Base-by-base conservation (phyloP, 305 asterid species). In the Fraxinus angustifolia region DNA sequence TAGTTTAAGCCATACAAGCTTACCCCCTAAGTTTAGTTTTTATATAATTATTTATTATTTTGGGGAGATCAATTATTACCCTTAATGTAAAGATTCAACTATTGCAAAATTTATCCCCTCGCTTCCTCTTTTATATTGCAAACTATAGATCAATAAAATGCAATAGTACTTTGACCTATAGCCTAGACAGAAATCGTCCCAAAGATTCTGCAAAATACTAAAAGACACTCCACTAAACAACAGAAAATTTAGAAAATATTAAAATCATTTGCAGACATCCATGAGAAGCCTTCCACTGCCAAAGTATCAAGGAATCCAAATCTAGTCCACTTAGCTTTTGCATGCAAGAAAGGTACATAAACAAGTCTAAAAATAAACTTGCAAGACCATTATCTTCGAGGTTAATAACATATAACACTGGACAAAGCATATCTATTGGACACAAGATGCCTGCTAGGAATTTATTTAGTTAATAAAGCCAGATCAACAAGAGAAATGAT, bases 251-350 rank as follows among this genome's bases (percentile, higher is more conserved):
- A 16, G 11, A 12, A 58, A 58, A 70, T 70, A 11, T 70, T 16
- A 30, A 70, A 30, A 70, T 31, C 42, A 31, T 70, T 30, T 31
- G 38, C 12, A 31, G 23, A 35, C 75, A 70, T 70, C 75, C 23
- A 70, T 14, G 23, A 70, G 42, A 70, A 31, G 21, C 40, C 75
- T 70, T 30, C 23, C 38, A 70, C 75, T 31, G 23, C 75, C 75
- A 30, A 70, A 31, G 23, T 35, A 70, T 30, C 21, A 30, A 30
- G 75, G 23, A 70, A 31, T 70, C 75, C 42, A 70, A 67, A 70
- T 70, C 75, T 70, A 70, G 10, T 33, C 75, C 75, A 68, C 40
- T 4, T 68, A 70, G 26, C 42, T 70, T 70, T 70, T 70, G 75
- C 75, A 70, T 14, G 75, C 38, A 6, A 16, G 19, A 70, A 31